Evolutionary conservation across 768 basidiomycete species (phyloP), one percentile per base, ranked within the genome.

Genomic region (Rhizopogon vesiculosus): DNA sequence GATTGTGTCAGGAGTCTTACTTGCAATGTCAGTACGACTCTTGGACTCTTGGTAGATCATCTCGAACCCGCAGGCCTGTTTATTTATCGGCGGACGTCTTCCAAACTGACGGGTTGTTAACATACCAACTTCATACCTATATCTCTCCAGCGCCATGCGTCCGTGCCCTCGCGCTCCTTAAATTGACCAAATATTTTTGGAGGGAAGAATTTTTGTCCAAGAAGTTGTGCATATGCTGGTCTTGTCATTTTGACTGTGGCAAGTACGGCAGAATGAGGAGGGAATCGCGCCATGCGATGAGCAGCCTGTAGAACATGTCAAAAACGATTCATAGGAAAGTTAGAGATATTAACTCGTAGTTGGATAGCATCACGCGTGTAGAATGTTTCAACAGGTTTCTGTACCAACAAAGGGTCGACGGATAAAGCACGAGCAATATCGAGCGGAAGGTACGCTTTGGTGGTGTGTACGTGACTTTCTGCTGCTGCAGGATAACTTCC

Each of bases 331-430:
- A 46, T 7, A 7, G 33, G 29, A 38, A 44, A 41, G 39, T 45
- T 25, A n/a, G 39, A 33, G 19, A 35, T 42, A 69, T 86, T 70
- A 70, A 96, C 92, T 40, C 94, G 85, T 53, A 98, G 75, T 68
- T 95, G 93, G 13, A 87, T 76, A 1, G 91, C 89, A 74, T 98
- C 97, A 52, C 97, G 81, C 3, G 94, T 97, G 69, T 99, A 99
- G 69, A 99, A 99, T 4, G 89, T 81, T 70, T 95, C 94, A 3
- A 90, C 81, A 0, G 95, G 90, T 63, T 86, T 88, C 62, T 98
- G 93, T 15, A 95, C 76, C 13, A 99, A 78, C 2, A 78, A 71
- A 0, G 87, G 87, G 58, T 84, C 74, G 9, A 74, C 70, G 7
- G 75, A 66, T 31, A 99, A 75, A 0, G 89, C 86, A 63, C 80